These are phyloP conservation scores for Posidonia oceanica DNA, from an alignment of 116 monocot species.

Conservation along the genomic window DNA sequence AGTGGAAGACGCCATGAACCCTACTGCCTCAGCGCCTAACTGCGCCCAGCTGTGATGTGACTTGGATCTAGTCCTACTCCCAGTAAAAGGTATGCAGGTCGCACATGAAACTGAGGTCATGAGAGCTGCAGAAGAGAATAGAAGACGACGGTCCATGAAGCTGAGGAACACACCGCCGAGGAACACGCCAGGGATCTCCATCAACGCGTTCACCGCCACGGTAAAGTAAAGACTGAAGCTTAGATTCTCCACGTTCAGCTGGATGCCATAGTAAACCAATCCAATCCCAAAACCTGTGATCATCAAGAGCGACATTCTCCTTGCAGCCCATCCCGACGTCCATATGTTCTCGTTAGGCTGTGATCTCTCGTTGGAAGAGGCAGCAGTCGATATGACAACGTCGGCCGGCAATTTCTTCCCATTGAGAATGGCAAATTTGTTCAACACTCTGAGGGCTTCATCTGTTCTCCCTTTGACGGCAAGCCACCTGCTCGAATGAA, in stretches of 20 bases:
- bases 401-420: conserved; percentile 33
- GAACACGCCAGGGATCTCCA: conserved; percentile 64
- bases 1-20: conserved; percentile 68
- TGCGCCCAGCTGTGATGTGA: conserved; percentile 42
- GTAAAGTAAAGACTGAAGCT: conserved; percentile 66
- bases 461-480: conserved; percentile 33
- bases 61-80: background rate
- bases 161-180: conserved; percentile 38
- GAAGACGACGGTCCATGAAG: conserved; percentile 26
- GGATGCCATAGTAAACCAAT: conserved; percentile 77
- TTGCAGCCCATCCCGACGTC: conserved; percentile 45
- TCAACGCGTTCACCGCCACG: conserved; percentile 60
- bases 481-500: conserved; percentile 33
- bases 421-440: conserved; percentile 32
- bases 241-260: conserved; percentile 79
- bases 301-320: conserved; percentile 35
- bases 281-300: conserved; percentile 52
- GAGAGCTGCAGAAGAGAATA: conserved; percentile 41
- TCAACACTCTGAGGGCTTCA: conserved; percentile 39
- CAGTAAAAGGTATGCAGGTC: conserved; percentile 39
- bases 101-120: conserved; percentile 28
- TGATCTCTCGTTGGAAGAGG: background rate
- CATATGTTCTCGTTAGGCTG: conserved; percentile 25
- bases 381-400: conserved; percentile 10
- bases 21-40: conserved; percentile 39